Conservation (phyloP, 225 moss, liverwort and hornwort species). For the Marchantia paleacea region DNA sequence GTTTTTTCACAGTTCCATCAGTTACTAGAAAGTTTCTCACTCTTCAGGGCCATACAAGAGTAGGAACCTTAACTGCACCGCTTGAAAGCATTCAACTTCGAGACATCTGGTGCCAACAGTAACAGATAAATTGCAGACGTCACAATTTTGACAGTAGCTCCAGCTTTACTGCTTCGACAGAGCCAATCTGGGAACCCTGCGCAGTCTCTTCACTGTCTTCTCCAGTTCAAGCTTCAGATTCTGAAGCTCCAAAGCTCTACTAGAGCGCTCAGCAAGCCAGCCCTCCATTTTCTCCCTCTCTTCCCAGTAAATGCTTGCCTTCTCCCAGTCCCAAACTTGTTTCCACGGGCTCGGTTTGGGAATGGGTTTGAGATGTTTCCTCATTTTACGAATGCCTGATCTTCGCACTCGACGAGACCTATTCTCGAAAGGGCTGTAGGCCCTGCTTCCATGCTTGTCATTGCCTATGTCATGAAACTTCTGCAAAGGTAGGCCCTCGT, state of each 20-base stretch:
- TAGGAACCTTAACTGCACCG: neutral
- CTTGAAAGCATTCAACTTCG: neutral
- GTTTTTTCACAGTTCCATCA: neutral
- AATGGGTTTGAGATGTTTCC: constrained; percentile 47
- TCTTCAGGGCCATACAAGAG: neutral
- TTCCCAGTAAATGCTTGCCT: constrained; percentile 77
- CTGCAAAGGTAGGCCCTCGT: constrained; percentile 79
- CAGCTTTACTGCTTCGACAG: neutral
- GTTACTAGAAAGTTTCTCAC: neutral
- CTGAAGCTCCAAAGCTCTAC: constrained; percentile 27
- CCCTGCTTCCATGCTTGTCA: constrained; percentile 66
- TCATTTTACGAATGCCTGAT: constrained; percentile 48
- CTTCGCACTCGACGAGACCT: constrained; percentile 58
- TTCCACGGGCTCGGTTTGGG: constrained; percentile 50
- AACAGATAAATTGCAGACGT: neutral
- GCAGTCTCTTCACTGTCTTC: neutral
- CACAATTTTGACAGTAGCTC: neutral
- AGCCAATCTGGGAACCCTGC: neutral
- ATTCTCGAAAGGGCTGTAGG: constrained; percentile 64
- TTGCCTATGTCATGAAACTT: constrained; percentile 76
- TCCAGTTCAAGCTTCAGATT: constrained; percentile 12
- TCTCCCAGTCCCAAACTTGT: constrained; percentile 97
- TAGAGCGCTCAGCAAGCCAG: constrained; percentile 60
- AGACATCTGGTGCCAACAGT: neutral
- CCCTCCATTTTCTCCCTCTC: constrained; percentile 93